Percentiles rank a stretch among this genome's conserved stretches.
phyloP scores from a whole-genome alignment of 352 stramenopile species.

The Hyaloperonospora arabidopsidis region DNA sequence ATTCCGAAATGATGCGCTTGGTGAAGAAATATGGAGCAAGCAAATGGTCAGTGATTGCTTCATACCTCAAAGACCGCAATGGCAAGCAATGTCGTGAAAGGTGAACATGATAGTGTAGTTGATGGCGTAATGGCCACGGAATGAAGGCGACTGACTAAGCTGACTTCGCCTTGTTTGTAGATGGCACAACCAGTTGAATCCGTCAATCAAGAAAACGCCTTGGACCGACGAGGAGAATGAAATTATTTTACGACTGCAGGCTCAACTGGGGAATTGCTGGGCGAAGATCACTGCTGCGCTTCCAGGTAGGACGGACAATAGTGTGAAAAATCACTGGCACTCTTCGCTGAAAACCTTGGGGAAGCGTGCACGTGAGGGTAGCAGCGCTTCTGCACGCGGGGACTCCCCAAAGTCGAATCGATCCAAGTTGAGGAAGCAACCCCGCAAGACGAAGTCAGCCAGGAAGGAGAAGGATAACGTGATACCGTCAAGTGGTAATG shows the following conservation, averaged over 20 bases:
- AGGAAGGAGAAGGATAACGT: slow-evolving; percentile 3
- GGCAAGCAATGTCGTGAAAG: slow-evolving; percentile 86
- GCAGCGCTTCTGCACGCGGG: not conserved
- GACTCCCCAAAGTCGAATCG: slow-evolving; percentile 2
- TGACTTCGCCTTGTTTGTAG: slow-evolving; percentile 17
- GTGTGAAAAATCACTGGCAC: slow-evolving; percentile 97
- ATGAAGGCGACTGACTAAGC: not conserved
- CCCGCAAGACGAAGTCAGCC: not conserved
- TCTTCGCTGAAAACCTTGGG: slow-evolving; percentile 66
- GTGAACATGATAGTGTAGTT: slow-evolving; percentile 12
- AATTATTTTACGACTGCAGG: slow-evolving; percentile 78
- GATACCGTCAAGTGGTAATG: not conserved
- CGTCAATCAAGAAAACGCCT: slow-evolving; percentile 62
- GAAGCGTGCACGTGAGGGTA: slow-evolving; percentile 20
- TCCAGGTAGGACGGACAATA: slow-evolving; percentile 93
- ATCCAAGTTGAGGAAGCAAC: slow-evolving; percentile 18
- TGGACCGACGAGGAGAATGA: slow-evolving; percentile 83
- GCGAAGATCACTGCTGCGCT: slow-evolving; percentile 94
- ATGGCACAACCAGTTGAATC: slow-evolving; percentile 84
- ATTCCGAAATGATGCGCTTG: slow-evolving; percentile 51
- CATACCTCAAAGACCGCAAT: slow-evolving; percentile 70
- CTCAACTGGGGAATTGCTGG: slow-evolving; percentile 92
- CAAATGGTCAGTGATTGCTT: slow-evolving; percentile 82
- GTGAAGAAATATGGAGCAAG: slow-evolving; percentile 45
- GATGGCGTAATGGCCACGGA: not conserved